Evolutionary conservation across 202 grass and related monocot species (phyloP).

Genomic region (Saccharum hybrid): DNA sequence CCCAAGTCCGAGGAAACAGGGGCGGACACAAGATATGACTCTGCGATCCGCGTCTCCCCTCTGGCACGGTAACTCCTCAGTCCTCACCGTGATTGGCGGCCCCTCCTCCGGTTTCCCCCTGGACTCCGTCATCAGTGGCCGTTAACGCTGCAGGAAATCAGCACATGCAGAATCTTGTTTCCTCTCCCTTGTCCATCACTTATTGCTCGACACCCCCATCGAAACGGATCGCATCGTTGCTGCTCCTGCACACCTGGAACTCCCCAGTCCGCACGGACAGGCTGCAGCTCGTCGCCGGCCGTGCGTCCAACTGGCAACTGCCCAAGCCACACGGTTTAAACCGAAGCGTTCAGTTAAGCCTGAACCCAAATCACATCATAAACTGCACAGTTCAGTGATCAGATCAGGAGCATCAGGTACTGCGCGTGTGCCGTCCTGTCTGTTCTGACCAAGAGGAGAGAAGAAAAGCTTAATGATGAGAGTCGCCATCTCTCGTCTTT

Average conservation of each 20-base stretch:
- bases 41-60: not conserved
- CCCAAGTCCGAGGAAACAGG: not conserved
- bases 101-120: not conserved
- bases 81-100: not conserved
- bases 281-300: too few relatives aligned
- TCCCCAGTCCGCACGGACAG: too few relatives aligned
- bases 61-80: not conserved
- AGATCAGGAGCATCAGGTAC: not conserved
- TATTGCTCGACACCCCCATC: too few relatives aligned
- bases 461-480: constrained; percentile 1
- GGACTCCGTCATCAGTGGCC: not conserved
- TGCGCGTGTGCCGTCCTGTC: constrained; percentile 16
- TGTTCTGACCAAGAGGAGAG: constrained; percentile 21
- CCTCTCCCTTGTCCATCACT: too few relatives aligned
- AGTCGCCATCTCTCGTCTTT: constrained; percentile 38
- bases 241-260: too few relatives aligned
- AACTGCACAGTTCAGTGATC: too few relatives aligned
- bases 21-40: not conserved
- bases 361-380: too few relatives aligned
- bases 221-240: too few relatives aligned
- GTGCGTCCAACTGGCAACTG: too few relatives aligned
- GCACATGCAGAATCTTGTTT: not conserved
- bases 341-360: too few relatives aligned
- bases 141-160: not conserved
- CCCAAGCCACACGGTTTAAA: too few relatives aligned